Percentiles rank a stretch among this genome's conserved stretches.
phyloP scores from a whole-genome alignment of 176 grass and related monocot species.

The Eleusine indica region DNA sequence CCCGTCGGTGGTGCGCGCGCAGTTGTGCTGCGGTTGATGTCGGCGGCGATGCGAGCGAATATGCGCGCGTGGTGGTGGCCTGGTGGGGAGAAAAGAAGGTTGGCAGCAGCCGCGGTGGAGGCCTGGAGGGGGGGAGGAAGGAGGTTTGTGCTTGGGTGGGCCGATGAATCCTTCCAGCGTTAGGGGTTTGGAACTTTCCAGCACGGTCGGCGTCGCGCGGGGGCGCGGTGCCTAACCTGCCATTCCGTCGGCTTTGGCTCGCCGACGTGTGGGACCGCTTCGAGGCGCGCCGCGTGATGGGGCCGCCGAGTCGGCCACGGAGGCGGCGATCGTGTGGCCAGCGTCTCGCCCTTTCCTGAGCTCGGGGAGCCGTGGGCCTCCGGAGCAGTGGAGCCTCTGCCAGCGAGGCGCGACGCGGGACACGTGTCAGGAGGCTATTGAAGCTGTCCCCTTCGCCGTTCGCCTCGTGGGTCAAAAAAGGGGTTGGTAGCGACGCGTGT shows the following conservation, averaged over 20 bases:
- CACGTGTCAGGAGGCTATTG: not conserved
- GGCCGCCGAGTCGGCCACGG: not conserved
- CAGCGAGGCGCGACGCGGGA: not conserved
- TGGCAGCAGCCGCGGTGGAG: not conserved
- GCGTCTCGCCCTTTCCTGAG: not conserved
- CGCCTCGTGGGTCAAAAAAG: not conserved
- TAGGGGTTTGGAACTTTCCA: slow-evolving; percentile 36
- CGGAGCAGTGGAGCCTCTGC: not conserved
- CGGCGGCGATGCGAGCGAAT: slow-evolving; percentile 30
- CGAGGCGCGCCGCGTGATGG: not conserved
- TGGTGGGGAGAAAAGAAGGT: not conserved
- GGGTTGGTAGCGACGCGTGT: too few relatives aligned
- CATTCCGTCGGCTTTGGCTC: not conserved
- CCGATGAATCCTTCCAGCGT: not conserved
- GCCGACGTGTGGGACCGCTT: not conserved
- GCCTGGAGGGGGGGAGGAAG: not conserved
- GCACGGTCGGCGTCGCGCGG: not conserved
- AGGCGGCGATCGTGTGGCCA: not conserved
- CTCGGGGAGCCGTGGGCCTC: not conserved
- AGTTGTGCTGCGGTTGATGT: not conserved
- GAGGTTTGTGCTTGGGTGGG: not conserved
- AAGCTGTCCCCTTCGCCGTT: not conserved
- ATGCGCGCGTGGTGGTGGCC: not conserved
- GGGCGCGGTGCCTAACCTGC: not conserved
- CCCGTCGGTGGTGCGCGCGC: not conserved